phyloP scores from a whole-genome alignment of 352 stramenopile species.

The Phytophthora nicotianae region DNA sequence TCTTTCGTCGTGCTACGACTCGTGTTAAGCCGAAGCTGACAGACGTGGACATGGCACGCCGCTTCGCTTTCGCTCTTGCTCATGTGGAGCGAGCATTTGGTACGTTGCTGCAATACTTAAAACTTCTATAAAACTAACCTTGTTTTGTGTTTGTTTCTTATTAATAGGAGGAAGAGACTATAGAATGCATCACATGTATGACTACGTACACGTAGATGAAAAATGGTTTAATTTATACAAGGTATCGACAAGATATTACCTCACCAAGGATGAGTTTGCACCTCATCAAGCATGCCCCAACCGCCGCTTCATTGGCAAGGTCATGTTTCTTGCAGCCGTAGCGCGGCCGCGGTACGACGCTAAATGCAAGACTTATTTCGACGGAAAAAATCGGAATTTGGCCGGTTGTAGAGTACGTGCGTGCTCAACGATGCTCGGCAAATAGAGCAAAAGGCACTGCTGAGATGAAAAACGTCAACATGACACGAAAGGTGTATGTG shows the following conservation, averaged over 20 bases:
- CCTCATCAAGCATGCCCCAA: not conserved
- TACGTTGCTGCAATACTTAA: too few relatives aligned
- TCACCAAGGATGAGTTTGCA: not conserved
- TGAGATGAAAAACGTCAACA: not conserved
- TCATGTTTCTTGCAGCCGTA: not conserved
- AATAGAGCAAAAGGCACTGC: not conserved
- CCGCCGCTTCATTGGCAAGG: not conserved
- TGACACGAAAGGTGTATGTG: not conserved
- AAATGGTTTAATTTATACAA: slow-evolving; percentile 1
- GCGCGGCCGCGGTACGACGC: not conserved
- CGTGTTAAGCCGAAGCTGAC: too few relatives aligned
- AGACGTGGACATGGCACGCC: too few relatives aligned
- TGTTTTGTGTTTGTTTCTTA: too few relatives aligned
- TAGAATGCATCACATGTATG: too few relatives aligned
- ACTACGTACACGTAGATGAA: not conserved
- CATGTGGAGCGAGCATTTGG: too few relatives aligned
- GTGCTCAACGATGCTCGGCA: too few relatives aligned
- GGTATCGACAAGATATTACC: not conserved
- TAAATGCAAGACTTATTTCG: not conserved
- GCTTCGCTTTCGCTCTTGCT: too few relatives aligned
- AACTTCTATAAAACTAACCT: too few relatives aligned
- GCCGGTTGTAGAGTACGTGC: not conserved
- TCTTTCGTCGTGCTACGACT: too few relatives aligned
- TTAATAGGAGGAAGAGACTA: too few relatives aligned
- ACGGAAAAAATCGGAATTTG: not conserved